These are phyloP conservation scores for Phytopythium sindhum DNA, from an alignment of 352 stramenopile species.

Conservation along the genomic window DNA sequence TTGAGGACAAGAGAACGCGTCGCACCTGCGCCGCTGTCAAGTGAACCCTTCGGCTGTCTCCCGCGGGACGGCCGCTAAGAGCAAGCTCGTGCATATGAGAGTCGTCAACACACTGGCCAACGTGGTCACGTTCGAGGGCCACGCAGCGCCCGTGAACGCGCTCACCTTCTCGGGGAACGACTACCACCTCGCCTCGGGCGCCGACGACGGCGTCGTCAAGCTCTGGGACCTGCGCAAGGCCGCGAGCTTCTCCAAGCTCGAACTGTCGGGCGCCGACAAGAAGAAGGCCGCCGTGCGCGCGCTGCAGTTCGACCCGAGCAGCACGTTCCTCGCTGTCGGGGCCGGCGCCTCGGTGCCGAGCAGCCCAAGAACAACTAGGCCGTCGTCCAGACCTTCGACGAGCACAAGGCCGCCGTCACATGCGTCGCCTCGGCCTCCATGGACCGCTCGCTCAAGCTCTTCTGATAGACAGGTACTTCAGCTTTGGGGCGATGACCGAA, in stretches of 20 bases:
- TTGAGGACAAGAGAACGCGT: too few species aligned
- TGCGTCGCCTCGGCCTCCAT: constrained; percentile 60
- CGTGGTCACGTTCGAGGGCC: constrained; percentile 85
- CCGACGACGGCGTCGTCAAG: constrained; percentile 73
- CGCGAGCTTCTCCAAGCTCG: constrained; percentile 67
- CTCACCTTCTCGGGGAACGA: constrained; percentile 95
- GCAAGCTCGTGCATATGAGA: constrained; percentile 88
- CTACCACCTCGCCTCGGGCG: constrained; percentile 90
- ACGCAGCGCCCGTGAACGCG: constrained; percentile 58
- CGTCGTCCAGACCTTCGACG: constrained; percentile 50
- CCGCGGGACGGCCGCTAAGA: constrained; percentile 53
- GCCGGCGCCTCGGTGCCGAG: constrained; percentile 41
- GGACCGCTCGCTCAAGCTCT: constrained; percentile 77
- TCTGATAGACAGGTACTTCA: constrained; percentile 31
- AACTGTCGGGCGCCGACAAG: constrained; percentile 29
- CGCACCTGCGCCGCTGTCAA: too few species aligned
- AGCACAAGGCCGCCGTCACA: constrained; percentile 70
- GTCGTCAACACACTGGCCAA: constrained; percentile 87
- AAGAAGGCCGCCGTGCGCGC: constrained; percentile 47
- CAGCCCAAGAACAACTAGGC: constrained; percentile 60
- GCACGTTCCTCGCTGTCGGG: constrained; percentile 51
- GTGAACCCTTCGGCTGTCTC: too few species aligned
- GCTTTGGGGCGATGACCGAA: too few species aligned
- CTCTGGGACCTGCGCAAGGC: constrained; percentile 95
- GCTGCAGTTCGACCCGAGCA: constrained; percentile 60